These are phyloP conservation scores for Durio zibethinus DNA, from an alignment of 345 rosid genomes.

Conservation along the genomic window DNA sequence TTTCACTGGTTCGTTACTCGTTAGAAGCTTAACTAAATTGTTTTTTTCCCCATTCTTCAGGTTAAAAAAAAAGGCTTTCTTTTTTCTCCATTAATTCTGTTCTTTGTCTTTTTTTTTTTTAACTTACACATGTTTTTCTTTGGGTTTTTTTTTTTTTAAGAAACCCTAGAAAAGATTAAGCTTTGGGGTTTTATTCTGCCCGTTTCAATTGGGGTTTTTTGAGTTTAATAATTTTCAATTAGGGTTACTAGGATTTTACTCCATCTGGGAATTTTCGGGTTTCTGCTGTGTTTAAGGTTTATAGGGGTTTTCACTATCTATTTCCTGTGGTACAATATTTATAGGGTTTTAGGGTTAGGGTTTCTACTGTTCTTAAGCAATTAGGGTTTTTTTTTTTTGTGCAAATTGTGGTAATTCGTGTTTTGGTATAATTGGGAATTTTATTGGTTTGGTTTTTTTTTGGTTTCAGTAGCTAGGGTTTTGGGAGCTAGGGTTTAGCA, in stretches of 20 bases:
- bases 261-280: not conserved
- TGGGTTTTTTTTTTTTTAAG: not conserved
- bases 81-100: not conserved
- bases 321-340: not conserved
- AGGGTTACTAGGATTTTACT: not conserved
- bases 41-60: not conserved
- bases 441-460: not conserved
- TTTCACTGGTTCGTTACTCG: not conserved
- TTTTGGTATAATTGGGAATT: conserved; percentile 12
- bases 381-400: not conserved
- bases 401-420: not conserved
- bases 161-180: not conserved
- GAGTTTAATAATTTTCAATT: not conserved
- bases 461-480: conserved; percentile 26
- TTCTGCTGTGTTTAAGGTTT: not conserved
- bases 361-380: not conserved
- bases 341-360: conserved; percentile 1
- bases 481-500: conserved; percentile 21
- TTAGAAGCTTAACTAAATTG: not conserved
- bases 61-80: not conserved
- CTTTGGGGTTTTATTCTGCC: not conserved
- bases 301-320: not conserved
- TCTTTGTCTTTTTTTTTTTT: not conserved
- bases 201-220: not conserved
- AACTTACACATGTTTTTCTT: not conserved